phyloP scores from a whole-genome alignment of 208 protist genomes.

The Phytomonas sp. region DNA sequence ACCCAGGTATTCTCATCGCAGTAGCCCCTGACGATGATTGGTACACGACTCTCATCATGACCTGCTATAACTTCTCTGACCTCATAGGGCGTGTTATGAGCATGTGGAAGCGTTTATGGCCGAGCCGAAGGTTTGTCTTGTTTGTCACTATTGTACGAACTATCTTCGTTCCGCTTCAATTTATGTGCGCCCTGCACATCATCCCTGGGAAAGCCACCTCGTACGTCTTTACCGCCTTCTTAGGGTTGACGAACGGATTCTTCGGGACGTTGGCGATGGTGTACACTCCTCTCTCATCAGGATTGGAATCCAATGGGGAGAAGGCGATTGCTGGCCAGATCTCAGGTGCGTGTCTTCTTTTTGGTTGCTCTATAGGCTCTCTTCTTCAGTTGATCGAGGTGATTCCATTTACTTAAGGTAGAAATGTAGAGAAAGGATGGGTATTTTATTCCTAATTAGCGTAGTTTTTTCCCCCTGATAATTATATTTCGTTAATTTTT shows the following conservation, averaged over 20 bases:
- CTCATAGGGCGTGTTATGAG: slow-evolving; percentile 36
- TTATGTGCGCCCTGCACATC: slow-evolving; percentile 50
- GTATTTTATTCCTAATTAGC: neutral
- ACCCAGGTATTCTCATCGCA: slow-evolving; percentile 59
- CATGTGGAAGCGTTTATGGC: slow-evolving; percentile 42
- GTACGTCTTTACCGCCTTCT: slow-evolving; percentile 43
- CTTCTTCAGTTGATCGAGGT: slow-evolving; percentile 54
- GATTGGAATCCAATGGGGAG: slow-evolving; percentile 40
- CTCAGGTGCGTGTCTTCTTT: slow-evolving; percentile 43
- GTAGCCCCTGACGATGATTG: slow-evolving; percentile 41
- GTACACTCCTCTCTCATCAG: slow-evolving; percentile 40
- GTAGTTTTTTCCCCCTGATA: too few species aligned
- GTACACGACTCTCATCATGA: slow-evolving; percentile 70
- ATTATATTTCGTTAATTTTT: too few species aligned
- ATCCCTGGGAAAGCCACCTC: slow-evolving; percentile 40
- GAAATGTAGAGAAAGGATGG: neutral
- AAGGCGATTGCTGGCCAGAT: slow-evolving; percentile 56
- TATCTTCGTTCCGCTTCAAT: slow-evolving; percentile 57
- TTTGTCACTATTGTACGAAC: slow-evolving; percentile 34
- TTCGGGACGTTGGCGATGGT: slow-evolving; percentile 68
- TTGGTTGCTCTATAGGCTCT: slow-evolving; percentile 52
- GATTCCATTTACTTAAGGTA: slow-evolving; percentile 25
- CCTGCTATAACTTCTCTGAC: slow-evolving; percentile 63
- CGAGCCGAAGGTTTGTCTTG: slow-evolving; percentile 24
- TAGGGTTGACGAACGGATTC: slow-evolving; percentile 73